Evolutionary conservation across 495 filamentous ascomycete genomes (phyloP).

Genomic region (Lepidopterella palustris): DNA sequence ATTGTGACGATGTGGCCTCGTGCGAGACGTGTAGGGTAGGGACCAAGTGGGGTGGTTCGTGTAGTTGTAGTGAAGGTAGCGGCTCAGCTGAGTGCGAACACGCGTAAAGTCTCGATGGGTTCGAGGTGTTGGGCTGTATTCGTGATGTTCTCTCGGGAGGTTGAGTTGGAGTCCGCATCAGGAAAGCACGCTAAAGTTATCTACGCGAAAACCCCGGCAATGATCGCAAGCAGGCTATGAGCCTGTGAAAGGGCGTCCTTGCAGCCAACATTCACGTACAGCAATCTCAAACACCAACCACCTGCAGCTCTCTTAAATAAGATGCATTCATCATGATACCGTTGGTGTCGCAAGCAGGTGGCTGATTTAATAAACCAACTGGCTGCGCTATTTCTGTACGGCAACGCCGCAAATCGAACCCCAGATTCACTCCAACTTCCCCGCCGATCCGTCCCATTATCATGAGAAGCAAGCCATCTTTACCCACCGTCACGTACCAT

Average conservation of each 20-base stretch:
- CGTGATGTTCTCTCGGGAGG: neutral
- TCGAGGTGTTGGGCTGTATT: neutral
- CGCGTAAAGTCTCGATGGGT: neutral
- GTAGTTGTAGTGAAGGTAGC: neutral
- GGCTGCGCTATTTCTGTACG: neutral
- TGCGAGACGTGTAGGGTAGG: slow-evolving; percentile 8
- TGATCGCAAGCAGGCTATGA: no score
- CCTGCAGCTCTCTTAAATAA: neutral
- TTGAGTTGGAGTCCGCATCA: neutral
- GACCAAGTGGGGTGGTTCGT: slow-evolving; percentile 3
- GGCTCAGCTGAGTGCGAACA: slow-evolving; percentile 3
- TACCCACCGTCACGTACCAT: neutral
- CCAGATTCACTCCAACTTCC: neutral
- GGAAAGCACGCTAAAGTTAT: neutral
- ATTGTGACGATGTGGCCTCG: slow-evolving; percentile 47
- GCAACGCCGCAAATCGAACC: neutral
- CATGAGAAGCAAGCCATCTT: neutral
- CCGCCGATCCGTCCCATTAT: neutral
- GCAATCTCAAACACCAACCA: neutral
- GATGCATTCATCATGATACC: neutral
- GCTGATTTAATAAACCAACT: neutral
- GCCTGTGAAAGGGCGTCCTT: no score
- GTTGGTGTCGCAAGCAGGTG: neutral
- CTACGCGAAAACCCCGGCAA: neutral
- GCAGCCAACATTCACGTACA: neutral